Conservation (phyloP, 768 basidiomycete species). For the Mrakia gelida region DNA sequence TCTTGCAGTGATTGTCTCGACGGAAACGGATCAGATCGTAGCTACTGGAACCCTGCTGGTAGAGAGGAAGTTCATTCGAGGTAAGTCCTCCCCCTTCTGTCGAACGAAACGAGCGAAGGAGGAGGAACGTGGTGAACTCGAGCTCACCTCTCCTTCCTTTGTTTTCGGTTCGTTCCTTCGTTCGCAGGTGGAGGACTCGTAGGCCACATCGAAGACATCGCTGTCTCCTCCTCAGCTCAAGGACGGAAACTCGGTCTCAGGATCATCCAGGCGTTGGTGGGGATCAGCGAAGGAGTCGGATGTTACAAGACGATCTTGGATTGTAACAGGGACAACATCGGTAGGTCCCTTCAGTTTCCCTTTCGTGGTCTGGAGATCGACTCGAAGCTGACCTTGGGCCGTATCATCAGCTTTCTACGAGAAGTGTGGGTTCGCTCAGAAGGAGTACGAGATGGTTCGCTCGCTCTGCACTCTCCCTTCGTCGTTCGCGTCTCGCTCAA, state of each 20-base stretch:
- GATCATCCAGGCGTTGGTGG: constrained; percentile 78
- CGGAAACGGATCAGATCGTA: constrained; percentile 69
- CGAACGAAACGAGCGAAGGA: background rate
- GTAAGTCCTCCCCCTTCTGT: background rate
- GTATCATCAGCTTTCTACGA: constrained; percentile 75
- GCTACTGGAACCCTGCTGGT: constrained; percentile 78
- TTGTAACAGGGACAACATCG: constrained; percentile 83
- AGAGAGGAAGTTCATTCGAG: constrained; percentile 88
- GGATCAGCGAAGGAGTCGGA: constrained; percentile 71
- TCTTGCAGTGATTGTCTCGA: constrained; percentile 64
- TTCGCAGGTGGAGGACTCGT: constrained; percentile 63
- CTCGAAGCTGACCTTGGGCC: background rate
- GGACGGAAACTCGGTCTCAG: constrained; percentile 86
- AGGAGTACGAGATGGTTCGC: constrained; percentile 84
- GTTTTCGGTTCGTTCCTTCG: background rate
- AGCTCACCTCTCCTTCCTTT: background rate
- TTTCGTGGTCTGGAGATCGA: background rate
- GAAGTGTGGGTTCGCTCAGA: constrained; percentile 88
- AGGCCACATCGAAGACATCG: constrained; percentile 98
- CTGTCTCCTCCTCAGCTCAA: constrained; percentile 79
- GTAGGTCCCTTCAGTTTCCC: constrained; percentile 54
- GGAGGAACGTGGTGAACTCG: background rate
- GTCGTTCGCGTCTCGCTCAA: background rate
- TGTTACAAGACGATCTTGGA: constrained; percentile 98
- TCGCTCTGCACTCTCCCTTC: background rate